Evolutionary conservation across 768 basidiomycete genomes (phyloP), one percentile per base, ranked within the genome.

Genomic region (Russula foetens): DNA sequence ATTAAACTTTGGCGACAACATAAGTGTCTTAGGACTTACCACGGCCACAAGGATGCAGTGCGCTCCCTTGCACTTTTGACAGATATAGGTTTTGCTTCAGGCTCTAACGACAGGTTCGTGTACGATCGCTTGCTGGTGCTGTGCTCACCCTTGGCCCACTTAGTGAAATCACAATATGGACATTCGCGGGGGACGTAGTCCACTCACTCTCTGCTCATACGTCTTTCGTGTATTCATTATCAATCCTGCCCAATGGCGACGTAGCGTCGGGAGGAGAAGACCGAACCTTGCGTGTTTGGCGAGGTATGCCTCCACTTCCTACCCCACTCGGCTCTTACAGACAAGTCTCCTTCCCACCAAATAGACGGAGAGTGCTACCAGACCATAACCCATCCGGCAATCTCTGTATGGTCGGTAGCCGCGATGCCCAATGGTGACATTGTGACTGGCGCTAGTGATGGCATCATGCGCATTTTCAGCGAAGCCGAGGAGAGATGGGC

Each of bases 341-440:
- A 52, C 46, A 48, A 29, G 28, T 23, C 49, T 12, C 47, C 58
- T 53, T 54, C 45, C 46, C 46, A 45, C 39, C 17, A 24, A 24
- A 24, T 62, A 91, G 95, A 92, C 65, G 94, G 91, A 15, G 90
- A 93, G 71, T 90, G 90, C 66, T 73, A 81, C 7, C 96, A 99
- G 72, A 89, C 88, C 11, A 84, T 99, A 61, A 82, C 90, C 11
- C 93, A 97, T 69, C 94, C 97, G 7, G 92, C 92, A 8, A 91
- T 96, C 58, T 98, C 96, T n/a, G 91, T 99, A 2, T 99, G 97
- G 97, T 76, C 90, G 3, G 91, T 96, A 17, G 85, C 90, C 1
- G 80, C 85, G 7, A 85, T 93, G 79, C 86, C 91, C 0, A 92
- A 93, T 63, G 86, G 90, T 35, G 96, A 98, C 71, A 90, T 99